Evolutionary conservation across 2,329 filamentous ascomycete genomes (phyloP).

Genomic region (Polychaeton citri): DNA sequence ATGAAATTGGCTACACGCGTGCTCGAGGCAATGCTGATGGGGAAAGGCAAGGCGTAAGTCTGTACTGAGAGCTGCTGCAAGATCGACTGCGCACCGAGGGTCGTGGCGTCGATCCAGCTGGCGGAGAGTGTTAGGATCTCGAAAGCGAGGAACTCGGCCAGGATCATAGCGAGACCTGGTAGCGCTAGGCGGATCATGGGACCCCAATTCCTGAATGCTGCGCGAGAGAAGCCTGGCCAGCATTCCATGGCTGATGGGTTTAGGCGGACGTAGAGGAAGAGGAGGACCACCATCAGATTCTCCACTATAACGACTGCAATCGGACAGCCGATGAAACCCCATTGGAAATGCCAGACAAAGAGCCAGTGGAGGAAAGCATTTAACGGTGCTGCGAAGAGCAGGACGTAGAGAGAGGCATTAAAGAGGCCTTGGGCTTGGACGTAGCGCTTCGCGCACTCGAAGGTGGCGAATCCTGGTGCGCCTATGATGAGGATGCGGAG

Average conservation of each 20-base stretch:
- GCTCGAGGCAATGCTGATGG: constrained; percentile 73
- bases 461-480: constrained; percentile 61
- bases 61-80: constrained; percentile 65
- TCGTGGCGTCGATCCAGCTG: constrained; percentile 63
- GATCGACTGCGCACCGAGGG: constrained; percentile 79
- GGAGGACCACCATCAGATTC: constrained; percentile 56
- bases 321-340: constrained; percentile 67
- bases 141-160: constrained; percentile 77
- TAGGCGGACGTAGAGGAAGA: constrained; percentile 62
- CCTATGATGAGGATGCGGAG: constrained; percentile 57
- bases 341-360: constrained; percentile 55
- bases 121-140: constrained; percentile 78
- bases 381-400: constrained; percentile 68
- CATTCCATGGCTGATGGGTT: constrained; percentile 60
- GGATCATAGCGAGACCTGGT: constrained; percentile 84
- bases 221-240: constrained; percentile 66
- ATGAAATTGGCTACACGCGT: constrained; percentile 88
- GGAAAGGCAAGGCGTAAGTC: constrained; percentile 85
- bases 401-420: constrained; percentile 66
- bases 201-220: constrained; percentile 60
- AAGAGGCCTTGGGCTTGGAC: constrained; percentile 84
- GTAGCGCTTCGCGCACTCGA: constrained; percentile 73
- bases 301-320: constrained; percentile 66
- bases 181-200: constrained; percentile 80
- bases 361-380: constrained; percentile 72